Evolutionary conservation across 768 basidiomycete genomes (phyloP), one percentile per base, ranked within the genome.

Genomic region (Tulasnella sp.): DNA sequence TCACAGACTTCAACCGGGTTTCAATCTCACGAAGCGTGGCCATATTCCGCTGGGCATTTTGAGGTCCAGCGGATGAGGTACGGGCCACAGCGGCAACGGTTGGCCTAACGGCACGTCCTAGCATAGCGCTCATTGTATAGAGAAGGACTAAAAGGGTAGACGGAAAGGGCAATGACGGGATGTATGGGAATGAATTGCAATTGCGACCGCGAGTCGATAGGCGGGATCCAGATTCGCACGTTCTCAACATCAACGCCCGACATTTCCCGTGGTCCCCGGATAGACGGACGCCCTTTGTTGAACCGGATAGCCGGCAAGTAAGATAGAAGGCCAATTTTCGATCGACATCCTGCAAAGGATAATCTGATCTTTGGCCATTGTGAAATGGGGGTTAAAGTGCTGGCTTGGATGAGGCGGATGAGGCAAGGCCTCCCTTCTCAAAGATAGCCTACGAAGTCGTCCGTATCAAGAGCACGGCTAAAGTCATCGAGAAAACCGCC

Each of bases 21-120:
- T 99, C 94, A 67, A 99, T 86, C 75, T 99, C 94, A 63, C 92
- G 85, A 63, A 99, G 83, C 60, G 96, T 98, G 39, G 94, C 96
- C 92, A 91, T 90, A 69, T 71, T 53, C 68, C 61, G 21, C 34
- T 49, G 57, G n/a, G 53, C 53, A 25, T 50, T 21, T 66, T 86
- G 81, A 67, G 83, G 80, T 62, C 70, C 69, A 63, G 74, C 67
- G 31, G 71, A 72, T 23, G 66, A 70, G 51, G 70, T 70, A 43
- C 51, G 32, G 35, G 46, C 59, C 69, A 72, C 63, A 70, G 67
- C 63, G 67, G 66, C 39, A 68, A 63, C 58, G 71, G 68, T 63
- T 72, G 75, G 59, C 70, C 69, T 63, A 73, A 71, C 61, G 68
- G 73, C 67, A 43, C 77, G 72, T 66, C 76, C 71, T 61, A 79